Base-by-base conservation (phyloP, 2,329 filamentous ascomycete genomes). In the Calonectria pseudoturangicola region DNA sequence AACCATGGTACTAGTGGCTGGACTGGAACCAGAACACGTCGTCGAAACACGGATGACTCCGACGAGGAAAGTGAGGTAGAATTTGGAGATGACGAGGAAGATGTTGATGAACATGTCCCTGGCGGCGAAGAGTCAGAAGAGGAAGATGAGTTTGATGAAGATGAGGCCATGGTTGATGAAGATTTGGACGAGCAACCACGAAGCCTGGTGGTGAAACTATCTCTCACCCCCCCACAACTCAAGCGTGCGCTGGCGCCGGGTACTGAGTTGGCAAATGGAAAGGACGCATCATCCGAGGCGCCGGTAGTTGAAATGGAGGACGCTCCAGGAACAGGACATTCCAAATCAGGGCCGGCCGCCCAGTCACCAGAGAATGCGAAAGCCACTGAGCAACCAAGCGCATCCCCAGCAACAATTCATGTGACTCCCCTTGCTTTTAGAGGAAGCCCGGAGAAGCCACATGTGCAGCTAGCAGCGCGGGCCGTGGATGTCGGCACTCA, bases 181-280 rank as follows among this genome's bases (percentile, higher is more conserved):
- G 87, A 89, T 60, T 79, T 88, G 51, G 84, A 87, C 1, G 87
- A 88, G 45, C 84, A 86, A 25, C 83, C 83, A 73, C 87, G 88
- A 77, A 94, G 92, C 76, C 88, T 96, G 48, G 89, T 98, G 64
- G 93, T 98, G 70, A 96, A 94, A 82, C 87, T 98, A 16, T 88
- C 89, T 8, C 84, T 92, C 27, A 87, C 87, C 48, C 79, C 83
- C 76, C 87, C 80, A 58, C 86, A 76, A 76, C 85, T 84, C 68
- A 81, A 77, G 67, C 83, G 77, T 21, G 82, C 79, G 5, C 70
- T 85, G 36, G 69, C 73, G 13, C 75, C 81, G 9, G 77, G 74
- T 13, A 72, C 74, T 15, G 73, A 79, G 47, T 74, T 79, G 36
- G 72, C 63, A 66, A 68, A 71, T 21, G 71, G 65, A 13, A 75